Evolutionary conservation across 2,329 filamentous ascomycete genomes (phyloP).

Genomic region (Penicillium crustosum): DNA sequence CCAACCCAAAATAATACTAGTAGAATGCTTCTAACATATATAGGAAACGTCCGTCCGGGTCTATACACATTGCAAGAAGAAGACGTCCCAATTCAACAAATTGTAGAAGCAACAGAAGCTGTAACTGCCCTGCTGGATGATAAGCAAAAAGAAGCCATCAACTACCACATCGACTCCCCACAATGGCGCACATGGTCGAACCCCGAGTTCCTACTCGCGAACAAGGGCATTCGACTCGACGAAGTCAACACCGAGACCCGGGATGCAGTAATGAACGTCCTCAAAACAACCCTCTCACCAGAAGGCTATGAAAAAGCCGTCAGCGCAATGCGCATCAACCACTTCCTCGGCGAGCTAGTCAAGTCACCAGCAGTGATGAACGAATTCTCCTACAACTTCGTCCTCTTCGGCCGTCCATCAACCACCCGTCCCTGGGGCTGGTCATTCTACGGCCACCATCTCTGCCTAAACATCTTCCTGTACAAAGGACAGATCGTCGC

Average conservation of each 20-base stretch:
- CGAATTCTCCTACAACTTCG: constrained; percentile 74
- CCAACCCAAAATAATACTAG: background rate
- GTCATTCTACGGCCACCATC: constrained; percentile 75
- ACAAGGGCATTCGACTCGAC: constrained; percentile 70
- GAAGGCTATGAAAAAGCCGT: constrained; percentile 71
- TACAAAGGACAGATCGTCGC: constrained; percentile 65
- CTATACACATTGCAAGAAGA: constrained; percentile 65
- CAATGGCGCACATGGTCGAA: constrained; percentile 73
- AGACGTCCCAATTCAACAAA: constrained; percentile 57
- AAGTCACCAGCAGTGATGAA: constrained; percentile 65
- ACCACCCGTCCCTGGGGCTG: constrained; percentile 65
- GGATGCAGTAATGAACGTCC: constrained; percentile 54
- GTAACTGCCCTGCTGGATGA: constrained; percentile 51
- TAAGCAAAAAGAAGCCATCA: constrained; percentile 51
- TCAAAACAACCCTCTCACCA: constrained; percentile 61
- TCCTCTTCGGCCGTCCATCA: constrained; percentile 66
- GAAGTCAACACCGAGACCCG: constrained; percentile 53
- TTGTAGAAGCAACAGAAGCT: constrained; percentile 53
- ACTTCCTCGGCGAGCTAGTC: constrained; percentile 70
- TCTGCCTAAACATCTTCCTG: constrained; percentile 71
- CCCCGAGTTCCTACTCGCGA: constrained; percentile 68
- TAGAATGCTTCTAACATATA: constrained; percentile 1
- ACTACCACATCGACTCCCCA: constrained; percentile 65
- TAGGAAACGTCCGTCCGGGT: constrained; percentile 53
- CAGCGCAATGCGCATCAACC: constrained; percentile 70